Conservation (phyloP, 441 rosid genomes). For the Mallotus repandus region DNA sequence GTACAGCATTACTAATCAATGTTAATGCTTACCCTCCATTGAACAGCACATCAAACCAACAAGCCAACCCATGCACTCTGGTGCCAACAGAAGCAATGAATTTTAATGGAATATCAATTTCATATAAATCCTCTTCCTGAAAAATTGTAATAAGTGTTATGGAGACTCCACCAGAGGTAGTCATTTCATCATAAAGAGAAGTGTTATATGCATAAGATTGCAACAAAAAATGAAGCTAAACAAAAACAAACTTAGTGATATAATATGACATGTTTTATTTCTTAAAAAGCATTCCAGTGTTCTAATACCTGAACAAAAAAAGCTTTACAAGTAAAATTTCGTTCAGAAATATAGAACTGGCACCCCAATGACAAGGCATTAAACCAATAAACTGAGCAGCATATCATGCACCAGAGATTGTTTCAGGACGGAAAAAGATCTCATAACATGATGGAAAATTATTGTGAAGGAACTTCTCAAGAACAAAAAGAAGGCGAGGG, state of each 20-base stretch:
- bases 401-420: background rate
- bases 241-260: background rate
- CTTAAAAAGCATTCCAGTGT: background rate
- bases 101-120: slow-evolving; percentile 80
- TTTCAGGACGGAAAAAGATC: background rate
- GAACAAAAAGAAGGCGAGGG: background rate
- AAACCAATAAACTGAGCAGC: background rate
- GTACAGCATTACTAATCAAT: background rate
- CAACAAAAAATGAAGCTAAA: background rate
- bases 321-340: background rate
- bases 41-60: slow-evolving; percentile 95
- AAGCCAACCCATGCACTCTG: slow-evolving; percentile 92
- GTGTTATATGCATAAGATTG: background rate
- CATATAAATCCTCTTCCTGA: slow-evolving; percentile 86
- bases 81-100: slow-evolving; percentile 77
- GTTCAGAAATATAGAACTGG: background rate
- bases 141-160: slow-evolving; percentile 21
- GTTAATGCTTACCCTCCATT: slow-evolving; percentile 62
- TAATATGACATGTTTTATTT: background rate
- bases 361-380: background rate
- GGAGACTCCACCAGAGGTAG: slow-evolving; percentile 6
- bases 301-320: background rate
- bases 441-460: background rate
- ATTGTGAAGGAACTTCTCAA: background rate
- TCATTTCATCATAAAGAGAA: background rate